Evolutionary conservation across 306 rosid genomes (phyloP), one percentile per base, ranked within the genome.

Genomic region (Castanea sativa): DNA sequence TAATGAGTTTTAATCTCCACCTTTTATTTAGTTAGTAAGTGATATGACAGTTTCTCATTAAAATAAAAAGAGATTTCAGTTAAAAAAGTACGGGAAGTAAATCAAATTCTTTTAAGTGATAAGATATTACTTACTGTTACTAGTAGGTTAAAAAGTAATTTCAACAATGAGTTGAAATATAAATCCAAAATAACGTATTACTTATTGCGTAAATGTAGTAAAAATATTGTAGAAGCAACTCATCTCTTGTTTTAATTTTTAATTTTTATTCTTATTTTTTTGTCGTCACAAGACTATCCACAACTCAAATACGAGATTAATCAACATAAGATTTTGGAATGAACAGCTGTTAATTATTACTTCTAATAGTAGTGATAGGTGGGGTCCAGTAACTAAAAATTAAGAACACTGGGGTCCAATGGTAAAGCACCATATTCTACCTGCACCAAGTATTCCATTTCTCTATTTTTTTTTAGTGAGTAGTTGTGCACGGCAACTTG

Each of bases 151-250:
- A 38, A 41, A 41, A 41, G 0, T 0, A 41, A 8, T 8, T 41
- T 2, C 1, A 8, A 0, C 0, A 41, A 11, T 41, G 0, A 41
- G 2, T 41, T 41, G 0, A 41, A 8, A 41, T 41, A 8, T 41
- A 41, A 7, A 41, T 0, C 0, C 0, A 41, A 41, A 41, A 41
- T 41, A 41, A 8, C 0, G 8, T 8, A 0, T 0, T 0, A 2
- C 8, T 41, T 41, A 41, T 41, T 8, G 0, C 0, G 0, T 7
- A 7, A 7, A 0, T 0, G 0, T 8, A 7, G 0, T 8, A 0
- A 8, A 41, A 41, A 8, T 41, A 8, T 0, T 2, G 0, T 41
- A 2, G 2, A 41, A 41, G 1, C 11, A 41, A 2, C 12, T 1
- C 0, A 0, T 41, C 12, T 41, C 3, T 8, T 7, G 45, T 38